Percentiles rank a stretch among this genome's conserved stretches.
Evolutionary conservation across 768 basidiomycete species (phyloP).

Genomic region (Russula compacta): DNA sequence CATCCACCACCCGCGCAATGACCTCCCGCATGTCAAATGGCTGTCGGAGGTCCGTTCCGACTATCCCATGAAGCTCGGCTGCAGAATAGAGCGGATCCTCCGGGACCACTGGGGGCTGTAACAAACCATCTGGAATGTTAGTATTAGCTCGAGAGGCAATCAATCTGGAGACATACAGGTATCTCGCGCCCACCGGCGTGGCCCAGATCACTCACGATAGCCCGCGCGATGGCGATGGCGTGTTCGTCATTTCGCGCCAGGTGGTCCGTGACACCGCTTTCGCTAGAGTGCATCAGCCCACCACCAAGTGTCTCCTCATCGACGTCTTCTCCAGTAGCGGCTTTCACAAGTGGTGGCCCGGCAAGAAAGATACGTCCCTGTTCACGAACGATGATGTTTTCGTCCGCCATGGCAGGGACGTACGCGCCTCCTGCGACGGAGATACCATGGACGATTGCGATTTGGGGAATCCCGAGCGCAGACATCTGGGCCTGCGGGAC

Average conservation of each 20-base stretch:
- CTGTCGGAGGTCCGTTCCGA: constrained; percentile 82
- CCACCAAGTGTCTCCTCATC: constrained; percentile 91
- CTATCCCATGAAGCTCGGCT: constrained; percentile 81
- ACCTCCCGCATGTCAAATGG: constrained; percentile 92
- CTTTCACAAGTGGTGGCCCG: constrained; percentile 90
- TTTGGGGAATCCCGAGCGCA: constrained; percentile 82
- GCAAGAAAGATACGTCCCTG: constrained; percentile 93
- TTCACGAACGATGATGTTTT: constrained; percentile 82
- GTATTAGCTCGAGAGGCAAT: not conserved
- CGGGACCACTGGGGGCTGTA: constrained; percentile 45
- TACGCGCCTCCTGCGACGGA: constrained; percentile 92
- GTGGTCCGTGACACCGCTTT: constrained; percentile 87
- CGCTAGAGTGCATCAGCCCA: constrained; percentile 83
- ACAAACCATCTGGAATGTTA: not conserved
- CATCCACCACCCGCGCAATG: constrained; percentile 85
- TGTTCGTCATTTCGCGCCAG: constrained; percentile 80
- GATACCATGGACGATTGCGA: constrained; percentile 90
- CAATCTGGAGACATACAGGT: constrained; percentile 33
- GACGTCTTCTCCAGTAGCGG: constrained; percentile 87
- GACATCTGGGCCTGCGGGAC: constrained; percentile 77
- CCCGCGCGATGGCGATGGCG: constrained; percentile 71
- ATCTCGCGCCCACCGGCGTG: constrained; percentile 42
- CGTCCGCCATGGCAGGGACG: constrained; percentile 95
- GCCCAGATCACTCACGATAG: constrained; percentile 72
- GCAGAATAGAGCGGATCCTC: constrained; percentile 74